Base-by-base conservation (phyloP, 345 rosid species). In the Raphanus sativus region DNA sequence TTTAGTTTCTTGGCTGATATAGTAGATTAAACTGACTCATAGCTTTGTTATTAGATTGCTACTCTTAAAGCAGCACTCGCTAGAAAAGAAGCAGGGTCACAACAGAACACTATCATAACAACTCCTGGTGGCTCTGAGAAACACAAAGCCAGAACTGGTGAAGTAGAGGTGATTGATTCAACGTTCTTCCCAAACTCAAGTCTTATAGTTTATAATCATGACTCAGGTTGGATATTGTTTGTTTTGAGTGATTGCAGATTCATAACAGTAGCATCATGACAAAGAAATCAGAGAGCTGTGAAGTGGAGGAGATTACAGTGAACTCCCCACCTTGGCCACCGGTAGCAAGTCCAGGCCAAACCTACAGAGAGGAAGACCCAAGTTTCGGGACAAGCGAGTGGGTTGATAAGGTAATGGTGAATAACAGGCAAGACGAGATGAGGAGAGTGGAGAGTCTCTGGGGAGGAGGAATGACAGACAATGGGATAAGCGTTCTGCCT, bases 281-380 rank as follows among this genome's bases (percentile, higher is more conserved):
- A 82, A 88, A 86, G 80, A 89, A 86, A 79, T 85, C 63, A 34
- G 93, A 81, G 45, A 90, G 89, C 86, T 85, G 89, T 65, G 97
- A 95, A 81, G 92, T 89, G 72, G 97, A 92, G 69, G 98, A 92
- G 81, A 81, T 90, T 25, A 81, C 85, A 69, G 97, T 86, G 59
- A 92, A 90, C 82, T 94, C 99, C 36, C 97, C 98, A 67, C 91
- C 98, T 7, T 94, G 97, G 97, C 98, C 97, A 38, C 98, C 99
- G 2, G 88, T 84, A 63, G 80, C 83, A 68, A 91, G 88, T 80
- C 90, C 91, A 34, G 83, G 78, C 82, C 89, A 85, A 82, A 86
- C 78, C 16, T 82, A 81, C 11, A 73, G 86, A 66, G 97, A 92
- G 10, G 97, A 91, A 5, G 99, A 90, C 40, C 87, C 70, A 79